A percentile compares a stretch with the other conserved stretches of the same genome.
phyloP scores from a whole-genome alignment of 2,329 filamentous ascomycete species.

The Seiridium cupressi region DNA sequence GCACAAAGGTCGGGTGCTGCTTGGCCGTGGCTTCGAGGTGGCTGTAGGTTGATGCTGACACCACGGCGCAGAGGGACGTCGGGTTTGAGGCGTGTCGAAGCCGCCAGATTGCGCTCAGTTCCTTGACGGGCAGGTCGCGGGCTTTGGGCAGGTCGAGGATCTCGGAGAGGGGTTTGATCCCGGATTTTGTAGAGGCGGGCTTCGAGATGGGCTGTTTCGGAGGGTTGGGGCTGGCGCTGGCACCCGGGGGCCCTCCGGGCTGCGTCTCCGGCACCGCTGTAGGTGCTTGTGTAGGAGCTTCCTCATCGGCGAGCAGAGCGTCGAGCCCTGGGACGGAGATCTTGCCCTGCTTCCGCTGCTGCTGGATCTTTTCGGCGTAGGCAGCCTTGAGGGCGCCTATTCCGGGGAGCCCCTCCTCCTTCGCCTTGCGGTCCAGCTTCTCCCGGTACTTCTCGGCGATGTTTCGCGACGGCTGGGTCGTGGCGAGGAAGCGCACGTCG shows the following conservation, averaged over 20 bases:
- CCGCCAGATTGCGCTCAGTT: conserved; percentile 88
- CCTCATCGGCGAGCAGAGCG: conserved; percentile 25
- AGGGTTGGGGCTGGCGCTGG: conserved; percentile 21
- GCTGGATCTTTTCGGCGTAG: conserved; percentile 80
- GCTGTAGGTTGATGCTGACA: conserved; percentile 72
- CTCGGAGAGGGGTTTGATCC: conserved; percentile 46
- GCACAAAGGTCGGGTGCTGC: conserved; percentile 81
- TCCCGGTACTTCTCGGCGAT: conserved; percentile 82
- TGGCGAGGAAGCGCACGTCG: conserved; percentile 86
- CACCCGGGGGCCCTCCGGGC: conserved; percentile 14
- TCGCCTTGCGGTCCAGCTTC: conserved; percentile 82
- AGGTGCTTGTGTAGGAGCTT: conserved; percentile 21
- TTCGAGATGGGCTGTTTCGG: conserved; percentile 12
- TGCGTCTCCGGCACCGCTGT: not conserved
- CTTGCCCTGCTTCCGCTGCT: conserved; percentile 66
- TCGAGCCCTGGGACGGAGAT: conserved; percentile 40
- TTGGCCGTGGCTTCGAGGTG: conserved; percentile 71
- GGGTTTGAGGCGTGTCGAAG: conserved; percentile 75
- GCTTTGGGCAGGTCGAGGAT: conserved; percentile 79
- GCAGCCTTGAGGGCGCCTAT: conserved; percentile 76
- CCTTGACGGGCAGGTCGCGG: conserved; percentile 68
- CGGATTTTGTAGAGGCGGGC: conserved; percentile 17
- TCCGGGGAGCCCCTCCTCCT: conserved; percentile 66
- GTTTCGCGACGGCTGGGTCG: conserved; percentile 65
- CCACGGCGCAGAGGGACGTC: conserved; percentile 77